phyloP scores from a whole-genome alignment of 345 rosid species.

The Citrus cavaleriei region DNA sequence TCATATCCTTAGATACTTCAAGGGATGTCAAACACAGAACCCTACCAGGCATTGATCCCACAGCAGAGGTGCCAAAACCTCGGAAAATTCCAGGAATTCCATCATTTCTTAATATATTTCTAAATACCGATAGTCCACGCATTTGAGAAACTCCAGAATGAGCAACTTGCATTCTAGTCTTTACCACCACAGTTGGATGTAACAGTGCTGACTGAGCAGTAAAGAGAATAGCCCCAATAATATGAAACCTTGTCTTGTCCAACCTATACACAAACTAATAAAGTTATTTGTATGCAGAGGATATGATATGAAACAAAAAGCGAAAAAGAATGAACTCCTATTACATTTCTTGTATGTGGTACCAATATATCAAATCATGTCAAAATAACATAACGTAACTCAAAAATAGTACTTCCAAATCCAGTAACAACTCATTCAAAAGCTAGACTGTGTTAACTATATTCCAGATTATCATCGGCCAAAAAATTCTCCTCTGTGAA shows the following conservation, averaged over 20 bases:
- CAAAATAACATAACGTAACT: not conserved
- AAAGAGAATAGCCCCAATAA: slow-evolving; percentile 54
- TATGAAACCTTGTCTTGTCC: slow-evolving; percentile 62
- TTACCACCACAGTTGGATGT: slow-evolving; percentile 59
- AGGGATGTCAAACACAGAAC: slow-evolving; percentile 56
- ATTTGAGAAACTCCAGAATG: slow-evolving; percentile 38
- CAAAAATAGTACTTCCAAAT: not conserved
- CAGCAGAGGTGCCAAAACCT: slow-evolving; percentile 60
- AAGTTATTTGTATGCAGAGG: not conserved
- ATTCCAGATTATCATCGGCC: not conserved
- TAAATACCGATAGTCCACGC: slow-evolving; percentile 35
- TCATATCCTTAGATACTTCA: slow-evolving; percentile 55
- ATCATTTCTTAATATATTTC: slow-evolving; percentile 37
- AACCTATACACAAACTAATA: slow-evolving; percentile 23
- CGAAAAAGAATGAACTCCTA: not conserved
- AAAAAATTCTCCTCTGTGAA: not conserved
- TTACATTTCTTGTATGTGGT: not conserved
- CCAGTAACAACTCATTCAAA: not conserved
- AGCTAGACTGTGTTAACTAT: not conserved
- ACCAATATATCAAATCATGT: not conserved
- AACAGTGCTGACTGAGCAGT: slow-evolving; percentile 52
- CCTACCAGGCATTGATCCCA: slow-evolving; percentile 59
- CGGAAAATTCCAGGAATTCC: slow-evolving; percentile 32
- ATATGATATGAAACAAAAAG: not conserved
- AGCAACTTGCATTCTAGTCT: slow-evolving; percentile 65